Evolutionary conservation across 2,329 filamentous ascomycete genomes (phyloP).

Genomic region (Claviceps humidiphila): DNA sequence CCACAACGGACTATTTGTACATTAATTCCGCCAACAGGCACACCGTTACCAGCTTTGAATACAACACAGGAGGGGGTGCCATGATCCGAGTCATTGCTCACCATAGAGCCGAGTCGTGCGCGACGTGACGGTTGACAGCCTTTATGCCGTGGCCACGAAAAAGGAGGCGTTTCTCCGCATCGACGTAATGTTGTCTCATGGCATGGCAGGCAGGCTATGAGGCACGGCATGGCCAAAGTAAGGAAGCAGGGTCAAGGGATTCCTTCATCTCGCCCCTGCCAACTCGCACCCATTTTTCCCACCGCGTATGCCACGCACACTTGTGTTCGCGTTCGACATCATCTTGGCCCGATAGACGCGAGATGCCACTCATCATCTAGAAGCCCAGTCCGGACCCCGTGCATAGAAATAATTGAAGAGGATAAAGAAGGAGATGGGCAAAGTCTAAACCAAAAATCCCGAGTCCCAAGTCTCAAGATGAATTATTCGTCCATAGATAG

Average conservation of each 20-base stretch:
- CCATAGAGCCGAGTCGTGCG: background rate
- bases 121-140: background rate
- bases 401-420: slow-evolving; percentile 1
- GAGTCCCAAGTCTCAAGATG: background rate
- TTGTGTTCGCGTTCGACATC: background rate
- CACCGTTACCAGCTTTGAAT: background rate
- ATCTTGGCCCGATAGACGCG: slow-evolving; percentile 1
- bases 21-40: background rate
- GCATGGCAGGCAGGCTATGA: no score
- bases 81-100: background rate
- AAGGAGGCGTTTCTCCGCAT: background rate
- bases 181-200: background rate
- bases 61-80: background rate
- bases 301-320: background rate
- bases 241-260: background rate
- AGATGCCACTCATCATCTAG: slow-evolving; percentile 1
- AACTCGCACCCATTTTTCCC: background rate
- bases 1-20: slow-evolving; percentile 3
- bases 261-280: background rate
- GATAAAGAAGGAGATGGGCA: slow-evolving; percentile 3
- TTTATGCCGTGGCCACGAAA: background rate
- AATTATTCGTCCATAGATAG: slow-evolving; percentile 34
- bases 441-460: slow-evolving; percentile 10
- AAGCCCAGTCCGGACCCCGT: slow-evolving; percentile 1
- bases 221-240: no score